A percentile compares a stretch with the other conserved stretches of the same genome.
Evolutionary conservation across 2,329 filamentous ascomycete species (phyloP).

Genomic region (Beauveria varroae): DNA sequence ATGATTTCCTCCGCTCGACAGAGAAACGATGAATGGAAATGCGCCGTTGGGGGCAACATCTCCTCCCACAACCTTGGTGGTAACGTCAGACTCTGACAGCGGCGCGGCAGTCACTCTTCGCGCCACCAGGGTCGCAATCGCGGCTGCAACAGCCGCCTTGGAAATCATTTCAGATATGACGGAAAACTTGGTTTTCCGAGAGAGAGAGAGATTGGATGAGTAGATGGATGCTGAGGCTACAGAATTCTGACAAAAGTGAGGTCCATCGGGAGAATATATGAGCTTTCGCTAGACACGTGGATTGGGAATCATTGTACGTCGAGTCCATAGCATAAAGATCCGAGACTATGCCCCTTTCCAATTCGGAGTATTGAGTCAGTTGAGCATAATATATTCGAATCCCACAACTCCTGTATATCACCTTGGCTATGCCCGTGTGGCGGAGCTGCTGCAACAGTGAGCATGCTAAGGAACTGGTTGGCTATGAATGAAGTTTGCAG

Average conservation of each 20-base stretch:
- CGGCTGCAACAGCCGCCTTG: background rate
- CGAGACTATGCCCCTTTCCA: background rate
- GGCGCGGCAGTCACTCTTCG: background rate
- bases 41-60: background rate
- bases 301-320: background rate
- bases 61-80: background rate
- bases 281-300: background rate
- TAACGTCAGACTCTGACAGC: background rate
- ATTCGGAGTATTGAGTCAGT: background rate
- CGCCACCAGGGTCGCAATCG: background rate
- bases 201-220: background rate
- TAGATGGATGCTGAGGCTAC: background rate
- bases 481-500: background rate
- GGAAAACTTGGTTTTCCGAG: background rate
- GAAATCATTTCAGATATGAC: background rate
- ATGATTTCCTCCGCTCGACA: background rate
- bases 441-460: background rate
- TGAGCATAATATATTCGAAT: background rate
- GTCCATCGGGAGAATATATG: background rate
- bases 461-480: background rate
- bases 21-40: background rate
- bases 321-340: background rate
- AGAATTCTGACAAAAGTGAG: background rate
- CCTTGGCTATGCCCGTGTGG: background rate
- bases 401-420: background rate